Base-by-base conservation (phyloP, 2,329 filamentous ascomycete species). In the Tothia fuscella region DNA sequence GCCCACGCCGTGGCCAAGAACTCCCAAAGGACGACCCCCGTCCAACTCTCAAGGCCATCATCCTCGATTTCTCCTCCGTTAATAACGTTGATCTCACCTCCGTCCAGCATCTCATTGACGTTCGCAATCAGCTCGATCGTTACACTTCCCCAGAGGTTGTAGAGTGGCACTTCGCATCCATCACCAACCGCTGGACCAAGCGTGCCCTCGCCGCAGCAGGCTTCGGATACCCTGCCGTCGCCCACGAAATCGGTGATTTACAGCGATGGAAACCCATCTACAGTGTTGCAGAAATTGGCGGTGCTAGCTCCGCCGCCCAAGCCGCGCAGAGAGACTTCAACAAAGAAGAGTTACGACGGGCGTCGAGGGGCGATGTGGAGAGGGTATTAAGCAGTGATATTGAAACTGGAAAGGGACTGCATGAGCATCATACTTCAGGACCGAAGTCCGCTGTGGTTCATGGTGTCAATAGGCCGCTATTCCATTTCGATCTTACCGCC, bases 71-170 rank as follows among this genome's bases (percentile, higher is more conserved):
- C 61, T 87, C 81, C 3, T 82, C 84, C 0, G 88, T 96, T 49
- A 93, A 95, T 63, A 86, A 93, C 50, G 80, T 95, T 45, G 91
- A 96, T 54, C 78, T 93, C 45, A 95, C 91, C 0, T 93, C 86
- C 0, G 75, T 95, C 2, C 91, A 96, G 62, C 80, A 86, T 51
- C 70, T 96, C 29, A 93, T 96, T 53, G 91, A 96, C 53, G 82
- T 95, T 1, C 84, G 89, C 53, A 93, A 94, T 59, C 88, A 95
- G 57, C 77, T 96, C 20, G 89, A 95, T 58, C 72, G 78, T 16
- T 93, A 94, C 56, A 75, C 86, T 1, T 61, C 80, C 0, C 89
- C 89, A 0, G 78, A 87, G 16, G 69, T 72, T 2, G 88, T 96
- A 4, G 86, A 95, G 58, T 96, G 89, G 88, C 91, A 96, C 61